These are phyloP conservation scores for Hypoxylon trugodes DNA, from an alignment of 495 filamentous ascomycete species.

Conservation along the genomic window DNA sequence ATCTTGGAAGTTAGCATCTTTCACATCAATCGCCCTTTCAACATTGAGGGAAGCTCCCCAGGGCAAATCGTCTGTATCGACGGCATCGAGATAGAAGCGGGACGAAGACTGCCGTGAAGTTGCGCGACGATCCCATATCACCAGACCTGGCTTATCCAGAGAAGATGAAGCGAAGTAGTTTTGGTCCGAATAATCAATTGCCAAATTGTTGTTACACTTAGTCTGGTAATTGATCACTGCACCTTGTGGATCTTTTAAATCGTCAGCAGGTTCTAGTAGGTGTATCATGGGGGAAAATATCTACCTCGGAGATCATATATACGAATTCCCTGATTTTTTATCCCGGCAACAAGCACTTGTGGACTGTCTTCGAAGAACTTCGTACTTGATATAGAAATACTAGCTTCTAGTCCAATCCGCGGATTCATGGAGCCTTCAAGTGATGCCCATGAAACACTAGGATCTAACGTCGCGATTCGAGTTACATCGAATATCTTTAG, in stretches of 20 bases:
- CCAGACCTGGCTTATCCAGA: slow-evolving; percentile 72
- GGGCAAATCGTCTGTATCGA: slow-evolving; percentile 58
- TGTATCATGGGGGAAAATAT: slow-evolving; percentile 24
- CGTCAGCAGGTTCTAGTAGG: slow-evolving; percentile 11
- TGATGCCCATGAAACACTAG: slow-evolving; percentile 47
- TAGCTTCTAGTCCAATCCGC: slow-evolving; percentile 75
- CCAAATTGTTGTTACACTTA: slow-evolving; percentile 86
- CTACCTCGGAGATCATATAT: slow-evolving; percentile 89
- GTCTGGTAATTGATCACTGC: slow-evolving; percentile 70
- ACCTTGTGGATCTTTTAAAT: slow-evolving; percentile 59
- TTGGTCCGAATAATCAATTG: slow-evolving; percentile 87
- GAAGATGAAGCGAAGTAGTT: slow-evolving; percentile 95
- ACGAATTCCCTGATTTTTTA: slow-evolving; percentile 85
- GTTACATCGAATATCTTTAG: slow-evolving; percentile 94
- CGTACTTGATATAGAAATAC: slow-evolving; percentile 87
- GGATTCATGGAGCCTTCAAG: slow-evolving; percentile 63
- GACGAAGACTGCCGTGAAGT: slow-evolving; percentile 58
- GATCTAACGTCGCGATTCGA: slow-evolving; percentile 62
- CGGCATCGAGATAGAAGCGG: slow-evolving; percentile 54
- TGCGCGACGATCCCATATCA: slow-evolving; percentile 88
- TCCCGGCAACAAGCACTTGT: slow-evolving; percentile 80
- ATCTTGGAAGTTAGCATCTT: slow-evolving; percentile 54
- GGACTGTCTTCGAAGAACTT: slow-evolving; percentile 90
- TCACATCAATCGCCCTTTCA: slow-evolving; percentile 65
- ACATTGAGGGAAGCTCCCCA: slow-evolving; percentile 73